Base-by-base conservation (phyloP, 2,329 filamentous ascomycete genomes). In the Sclerotinia trifoliorum region DNA sequence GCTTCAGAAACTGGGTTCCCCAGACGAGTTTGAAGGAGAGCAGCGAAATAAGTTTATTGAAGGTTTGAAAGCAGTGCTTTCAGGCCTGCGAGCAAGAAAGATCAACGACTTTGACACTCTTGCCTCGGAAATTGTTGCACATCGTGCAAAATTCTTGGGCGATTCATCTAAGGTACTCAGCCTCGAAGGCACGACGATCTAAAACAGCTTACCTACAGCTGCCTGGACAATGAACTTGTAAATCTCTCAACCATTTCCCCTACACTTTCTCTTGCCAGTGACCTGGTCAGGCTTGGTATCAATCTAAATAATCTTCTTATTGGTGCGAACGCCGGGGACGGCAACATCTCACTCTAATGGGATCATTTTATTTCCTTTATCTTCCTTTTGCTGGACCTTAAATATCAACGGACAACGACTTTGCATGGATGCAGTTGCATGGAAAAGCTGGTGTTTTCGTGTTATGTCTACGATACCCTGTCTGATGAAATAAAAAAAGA, bases 1-100 rank as follows among this genome's bases (percentile, higher is more conserved):
- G 72, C 86, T 93, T 72, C 83, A 91, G 68, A 87, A 91, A 73
- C 85, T 93, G 65, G 90, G 90, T 56, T 87, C 85, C 58, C 83
- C 86, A 56, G 87, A 89, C 70, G 87, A 87, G 72, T 88, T 87
- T 76, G 85, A 83, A 54, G 85, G 85, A 73, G 84, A 87, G 69
- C 84, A 88, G 71, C 85, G 85, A 76, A 81, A 83, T 68, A 81
- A 83, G 70, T 92, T 89, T 63, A 79, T 87, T 87, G 73, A 80
- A 44, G 89, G 89, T 32, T 83, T 92, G 58, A 84, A 84, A 68
- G 81, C 84, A 71, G 80, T 91, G 48, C 84, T 92, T 67, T 83
- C 84, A 69, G 82, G 85, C 55, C 83, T 89, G 73, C 85, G 87
- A 73, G 80, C 81, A 71, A 83, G 83, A 72, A 86, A 87, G 73